Conservation (phyloP, 306 rosid genomes). For the Pachyrhizus erosus region DNA sequence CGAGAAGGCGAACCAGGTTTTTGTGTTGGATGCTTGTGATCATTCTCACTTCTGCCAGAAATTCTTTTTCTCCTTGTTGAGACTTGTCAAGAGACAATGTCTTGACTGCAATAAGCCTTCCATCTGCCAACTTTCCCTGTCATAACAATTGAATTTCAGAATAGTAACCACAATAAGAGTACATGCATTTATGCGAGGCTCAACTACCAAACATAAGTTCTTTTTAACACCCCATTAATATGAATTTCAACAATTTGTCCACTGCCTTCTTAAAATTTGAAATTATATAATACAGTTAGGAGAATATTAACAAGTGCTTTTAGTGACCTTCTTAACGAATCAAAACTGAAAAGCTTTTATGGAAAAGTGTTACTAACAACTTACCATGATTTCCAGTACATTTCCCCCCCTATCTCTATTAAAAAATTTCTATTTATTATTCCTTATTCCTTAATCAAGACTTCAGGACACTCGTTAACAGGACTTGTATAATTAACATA, state of each 20-base stretch:
- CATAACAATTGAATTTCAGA: conserved; percentile 32
- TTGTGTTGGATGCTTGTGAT: conserved; percentile 93
- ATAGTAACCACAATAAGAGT: conserved; percentile 25
- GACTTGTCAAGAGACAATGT: conserved; percentile 78
- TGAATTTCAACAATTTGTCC: not conserved
- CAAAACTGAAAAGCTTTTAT: not conserved
- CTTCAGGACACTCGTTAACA: not conserved
- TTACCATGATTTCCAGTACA: not conserved
- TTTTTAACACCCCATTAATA: not conserved
- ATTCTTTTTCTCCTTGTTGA: conserved; percentile 86
- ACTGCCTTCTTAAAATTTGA: not conserved
- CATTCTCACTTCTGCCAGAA: conserved; percentile 83
- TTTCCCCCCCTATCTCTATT: not conserved
- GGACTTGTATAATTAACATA: not conserved
- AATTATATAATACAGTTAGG: not conserved
- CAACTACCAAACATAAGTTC: conserved; percentile 13
- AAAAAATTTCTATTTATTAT: not conserved
- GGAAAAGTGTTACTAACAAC: not conserved
- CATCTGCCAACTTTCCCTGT: conserved; percentile 82
- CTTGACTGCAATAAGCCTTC: conserved; percentile 74
- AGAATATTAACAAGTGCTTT: not conserved
- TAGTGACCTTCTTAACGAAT: not conserved
- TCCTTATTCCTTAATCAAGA: not conserved
- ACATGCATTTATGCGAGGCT: not conserved
- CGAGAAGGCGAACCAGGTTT: conserved; percentile 83